A percentile compares a stretch with the other conserved stretches of the same genome.
Conservation (phyloP, 2,329 filamentous ascomycete genomes). For the Teratosphaeria nubilosa region DNA sequence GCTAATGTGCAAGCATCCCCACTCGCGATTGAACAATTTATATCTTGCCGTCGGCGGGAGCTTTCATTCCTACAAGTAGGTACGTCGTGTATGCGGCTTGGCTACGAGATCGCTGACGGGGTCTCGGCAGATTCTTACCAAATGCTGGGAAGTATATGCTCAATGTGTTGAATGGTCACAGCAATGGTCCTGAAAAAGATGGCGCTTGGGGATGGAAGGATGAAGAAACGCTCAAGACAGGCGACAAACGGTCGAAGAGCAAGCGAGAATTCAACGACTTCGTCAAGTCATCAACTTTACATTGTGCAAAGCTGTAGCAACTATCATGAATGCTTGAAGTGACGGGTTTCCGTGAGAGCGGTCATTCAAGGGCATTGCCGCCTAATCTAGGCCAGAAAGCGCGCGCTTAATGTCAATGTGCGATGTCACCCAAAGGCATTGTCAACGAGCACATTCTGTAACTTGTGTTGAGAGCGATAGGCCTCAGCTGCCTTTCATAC, state of each 20-base stretch:
- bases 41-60: constrained; percentile 53
- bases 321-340: neutral
- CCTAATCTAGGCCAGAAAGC: neutral
- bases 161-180: neutral
- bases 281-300: neutral
- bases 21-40: constrained; percentile 40
- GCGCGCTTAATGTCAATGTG: neutral
- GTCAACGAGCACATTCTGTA: neutral
- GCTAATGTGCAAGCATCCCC: constrained; percentile 43
- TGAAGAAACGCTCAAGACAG: neutral
- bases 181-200: neutral
- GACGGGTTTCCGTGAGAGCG: neutral
- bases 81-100: neutral
- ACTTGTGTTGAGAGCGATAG: no score
- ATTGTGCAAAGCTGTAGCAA: neutral
- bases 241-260: neutral
- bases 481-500: neutral
- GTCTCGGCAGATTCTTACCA: neutral
- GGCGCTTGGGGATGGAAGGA: neutral
- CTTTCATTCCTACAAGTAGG: constrained; percentile 46
- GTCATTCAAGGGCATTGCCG: neutral
- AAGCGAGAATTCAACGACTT: neutral
- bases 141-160: neutral
- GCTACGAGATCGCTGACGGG: neutral
- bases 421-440: neutral